These are phyloP conservation scores for Solanum acaule DNA, from an alignment of 257 asterid genomes.

Conservation along the genomic window DNA sequence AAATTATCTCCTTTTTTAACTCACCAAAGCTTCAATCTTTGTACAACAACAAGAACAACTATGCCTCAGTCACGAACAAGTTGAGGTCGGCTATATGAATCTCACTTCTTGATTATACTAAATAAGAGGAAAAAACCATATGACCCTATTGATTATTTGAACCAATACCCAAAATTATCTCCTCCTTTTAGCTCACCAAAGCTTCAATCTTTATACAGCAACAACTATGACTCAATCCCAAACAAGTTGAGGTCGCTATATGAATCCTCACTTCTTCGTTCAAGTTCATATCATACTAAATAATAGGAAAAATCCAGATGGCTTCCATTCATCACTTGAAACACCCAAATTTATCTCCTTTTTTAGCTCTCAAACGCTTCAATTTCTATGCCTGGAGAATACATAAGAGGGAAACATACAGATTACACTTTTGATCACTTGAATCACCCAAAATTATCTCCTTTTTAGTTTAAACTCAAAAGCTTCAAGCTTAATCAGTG, in stretches of 20 bases:
- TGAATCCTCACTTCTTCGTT: not conserved
- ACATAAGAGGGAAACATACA: not conserved
- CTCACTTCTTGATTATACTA: not conserved
- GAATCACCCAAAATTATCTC: not conserved
- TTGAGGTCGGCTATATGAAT: not conserved
- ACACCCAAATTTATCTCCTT: not conserved
- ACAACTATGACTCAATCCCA: not conserved
- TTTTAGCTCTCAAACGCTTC: conserved; percentile 9
- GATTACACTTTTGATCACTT: conserved; percentile 31
- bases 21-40: conserved; percentile 12
- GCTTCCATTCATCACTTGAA: conserved; percentile 1
- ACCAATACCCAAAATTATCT: not conserved
- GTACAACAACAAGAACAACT: not conserved
- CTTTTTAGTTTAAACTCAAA: conserved; percentile 1
- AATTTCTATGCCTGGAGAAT: conserved; percentile 12
- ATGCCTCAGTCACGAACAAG: not conserved
- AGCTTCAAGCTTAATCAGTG: conserved; percentile 6
- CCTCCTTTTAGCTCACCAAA: conserved; percentile 1
- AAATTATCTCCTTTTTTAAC: not conserved
- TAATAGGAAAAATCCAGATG: conserved; percentile 36
- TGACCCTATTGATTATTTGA: conserved; percentile 25
- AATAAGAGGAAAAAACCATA: conserved; percentile 26
- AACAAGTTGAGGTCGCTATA: not conserved
- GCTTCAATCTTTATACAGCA: conserved; percentile 4
- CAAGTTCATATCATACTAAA: not conserved